Percentiles rank a stretch among this genome's conserved stretches.
These are phyloP conservation scores for Parsonsia alboflavescens DNA, from an alignment of 257 asterid genomes.

Conservation along the genomic window DNA sequence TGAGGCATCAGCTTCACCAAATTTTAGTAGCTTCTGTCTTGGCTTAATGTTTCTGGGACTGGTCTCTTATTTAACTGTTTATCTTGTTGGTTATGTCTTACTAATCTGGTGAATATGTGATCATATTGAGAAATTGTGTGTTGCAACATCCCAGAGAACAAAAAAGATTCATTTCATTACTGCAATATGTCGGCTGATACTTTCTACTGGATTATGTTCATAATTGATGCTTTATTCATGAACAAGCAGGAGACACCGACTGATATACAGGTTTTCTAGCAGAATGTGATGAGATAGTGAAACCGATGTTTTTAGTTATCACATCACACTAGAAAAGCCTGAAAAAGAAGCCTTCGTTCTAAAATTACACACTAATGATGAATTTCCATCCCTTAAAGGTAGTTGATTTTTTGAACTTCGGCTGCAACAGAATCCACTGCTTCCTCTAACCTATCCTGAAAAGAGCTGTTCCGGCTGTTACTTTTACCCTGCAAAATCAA, in stretches of 20 bases:
- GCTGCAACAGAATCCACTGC: conserved; percentile 2
- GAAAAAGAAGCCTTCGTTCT: background rate
- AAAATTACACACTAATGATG: background rate
- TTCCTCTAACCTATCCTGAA: conserved; percentile 23
- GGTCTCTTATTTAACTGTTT: no score
- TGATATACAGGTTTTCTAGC: background rate
- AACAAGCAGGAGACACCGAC: background rate
- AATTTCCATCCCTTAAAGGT: background rate
- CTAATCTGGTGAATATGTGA: background rate
- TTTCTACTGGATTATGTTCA: no score
- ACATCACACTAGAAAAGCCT: background rate
- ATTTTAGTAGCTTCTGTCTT: background rate
- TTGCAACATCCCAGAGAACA: background rate
- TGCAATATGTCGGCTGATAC: no score
- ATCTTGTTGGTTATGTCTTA: background rate
- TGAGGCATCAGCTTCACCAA: background rate
- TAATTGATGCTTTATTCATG: background rate
- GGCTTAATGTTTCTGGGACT: no score
- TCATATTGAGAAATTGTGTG: background rate
- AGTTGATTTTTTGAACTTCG: background rate
- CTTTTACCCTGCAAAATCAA: conserved; percentile 15
- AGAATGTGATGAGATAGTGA: background rate
- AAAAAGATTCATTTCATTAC: no score
- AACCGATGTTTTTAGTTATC: background rate
- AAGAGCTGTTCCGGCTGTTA: conserved; percentile 1